phyloP scores from a whole-genome alignment of 2,329 filamentous ascomycete species.

The Clonostachys chloroleuca region DNA sequence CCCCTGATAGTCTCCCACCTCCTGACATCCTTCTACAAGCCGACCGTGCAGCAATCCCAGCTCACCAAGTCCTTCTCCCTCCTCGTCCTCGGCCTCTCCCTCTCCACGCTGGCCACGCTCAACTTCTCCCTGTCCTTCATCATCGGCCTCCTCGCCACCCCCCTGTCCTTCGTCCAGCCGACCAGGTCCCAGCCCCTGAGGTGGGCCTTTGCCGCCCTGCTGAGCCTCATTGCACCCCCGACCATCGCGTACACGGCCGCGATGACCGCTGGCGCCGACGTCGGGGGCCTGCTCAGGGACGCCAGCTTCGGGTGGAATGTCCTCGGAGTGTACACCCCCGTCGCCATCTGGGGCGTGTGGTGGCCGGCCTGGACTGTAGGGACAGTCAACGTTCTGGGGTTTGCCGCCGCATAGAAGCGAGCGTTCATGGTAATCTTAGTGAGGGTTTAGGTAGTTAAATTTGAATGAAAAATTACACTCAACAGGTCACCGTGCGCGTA shows the following conservation, averaged over 20 bases:
- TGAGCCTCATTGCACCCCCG: slow-evolving; percentile 60
- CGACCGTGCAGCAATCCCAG: slow-evolving; percentile 65
- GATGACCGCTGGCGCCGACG: slow-evolving; percentile 25
- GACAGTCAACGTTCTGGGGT: slow-evolving; percentile 46
- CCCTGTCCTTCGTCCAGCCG: slow-evolving; percentile 69
- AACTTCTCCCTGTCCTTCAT: slow-evolving; percentile 92
- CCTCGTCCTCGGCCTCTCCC: slow-evolving; percentile 85
- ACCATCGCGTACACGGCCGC: slow-evolving; percentile 46
- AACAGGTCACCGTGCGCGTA: too few species aligned
- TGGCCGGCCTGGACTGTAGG: slow-evolving; percentile 86
- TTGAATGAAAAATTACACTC: too few species aligned
- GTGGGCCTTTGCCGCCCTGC: slow-evolving; percentile 39
- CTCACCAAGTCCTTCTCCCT: slow-evolving; percentile 88
- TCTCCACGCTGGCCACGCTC: slow-evolving; percentile 87
- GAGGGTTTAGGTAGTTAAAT: too few species aligned
- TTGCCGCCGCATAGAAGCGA: too few species aligned
- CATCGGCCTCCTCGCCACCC: slow-evolving; percentile 72
- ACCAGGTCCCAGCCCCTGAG: slow-evolving; percentile 30
- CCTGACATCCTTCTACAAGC: slow-evolving; percentile 44
- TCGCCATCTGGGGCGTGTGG: slow-evolving; percentile 93
- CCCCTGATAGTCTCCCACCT: slow-evolving; percentile 52
- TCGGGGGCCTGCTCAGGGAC: slow-evolving; percentile 60
- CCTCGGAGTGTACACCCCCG: slow-evolving; percentile 83
- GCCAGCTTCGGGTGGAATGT: slow-evolving; percentile 87
- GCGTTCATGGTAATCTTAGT: too few species aligned